phyloP scores from a whole-genome alignment of 2,329 filamentous ascomycete species.

The Mollisiaceae sp. region DNA sequence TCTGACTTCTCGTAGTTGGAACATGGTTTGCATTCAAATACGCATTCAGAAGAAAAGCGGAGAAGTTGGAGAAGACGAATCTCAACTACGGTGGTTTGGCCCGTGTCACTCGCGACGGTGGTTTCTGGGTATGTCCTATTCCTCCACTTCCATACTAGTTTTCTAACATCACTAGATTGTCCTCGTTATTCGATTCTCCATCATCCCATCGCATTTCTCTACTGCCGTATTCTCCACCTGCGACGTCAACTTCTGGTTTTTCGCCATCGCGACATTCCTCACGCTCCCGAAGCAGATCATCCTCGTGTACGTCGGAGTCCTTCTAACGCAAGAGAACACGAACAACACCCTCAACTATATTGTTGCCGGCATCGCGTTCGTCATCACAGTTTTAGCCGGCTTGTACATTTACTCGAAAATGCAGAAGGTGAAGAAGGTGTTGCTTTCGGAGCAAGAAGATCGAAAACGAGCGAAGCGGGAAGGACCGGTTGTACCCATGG shows the following conservation, averaged over 20 bases:
- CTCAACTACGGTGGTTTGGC: slow-evolving; percentile 49
- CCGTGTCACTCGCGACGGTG: slow-evolving; percentile 48
- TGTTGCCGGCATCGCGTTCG: slow-evolving; percentile 44
- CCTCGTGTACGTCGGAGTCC: slow-evolving; percentile 49
- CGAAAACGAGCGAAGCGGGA: slow-evolving; percentile 18
- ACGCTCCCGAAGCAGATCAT: slow-evolving; percentile 50
- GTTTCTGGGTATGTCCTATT: slow-evolving; percentile 45
- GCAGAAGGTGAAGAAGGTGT: slow-evolving; percentile 42
- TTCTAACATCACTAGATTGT: slow-evolving; percentile 42
- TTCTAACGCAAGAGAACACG: slow-evolving; percentile 41
- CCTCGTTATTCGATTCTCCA: slow-evolving; percentile 48
- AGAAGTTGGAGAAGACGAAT: slow-evolving; percentile 48
- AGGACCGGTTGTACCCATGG: not conserved
- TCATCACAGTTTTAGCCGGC: slow-evolving; percentile 45
- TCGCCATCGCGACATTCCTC: slow-evolving; percentile 47
- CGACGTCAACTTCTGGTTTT: slow-evolving; percentile 49
- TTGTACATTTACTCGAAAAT: slow-evolving; percentile 47
- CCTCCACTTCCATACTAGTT: not conserved
- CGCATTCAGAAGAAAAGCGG: slow-evolving; percentile 44
- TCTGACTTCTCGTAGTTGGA: slow-evolving; percentile 31
- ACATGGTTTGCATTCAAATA: slow-evolving; percentile 51
- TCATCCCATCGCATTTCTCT: slow-evolving; percentile 49
- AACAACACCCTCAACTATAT: slow-evolving; percentile 43
- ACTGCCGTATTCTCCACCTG: slow-evolving; percentile 51
- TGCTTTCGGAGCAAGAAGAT: slow-evolving; percentile 44